phyloP scores from a whole-genome alignment of 495 filamentous ascomycete genomes.

The Talaromyces borbonicus region DNA sequence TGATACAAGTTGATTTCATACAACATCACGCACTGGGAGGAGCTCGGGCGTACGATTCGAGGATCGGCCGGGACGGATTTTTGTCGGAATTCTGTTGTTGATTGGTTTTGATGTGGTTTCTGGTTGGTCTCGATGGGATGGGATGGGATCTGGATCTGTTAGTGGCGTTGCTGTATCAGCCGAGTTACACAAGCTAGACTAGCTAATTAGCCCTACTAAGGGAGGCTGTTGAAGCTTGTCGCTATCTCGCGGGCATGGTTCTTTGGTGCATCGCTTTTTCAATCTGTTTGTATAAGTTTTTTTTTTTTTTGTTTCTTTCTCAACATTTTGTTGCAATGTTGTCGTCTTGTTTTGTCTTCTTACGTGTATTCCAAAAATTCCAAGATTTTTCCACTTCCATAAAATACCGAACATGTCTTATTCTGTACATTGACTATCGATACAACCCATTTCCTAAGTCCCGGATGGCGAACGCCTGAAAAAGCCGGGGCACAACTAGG shows the following conservation, averaged over 20 bases:
- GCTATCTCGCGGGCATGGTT: too few species aligned
- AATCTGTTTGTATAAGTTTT: slow-evolving; percentile 1
- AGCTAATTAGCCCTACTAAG: too few species aligned
- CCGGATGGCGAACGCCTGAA: too few species aligned
- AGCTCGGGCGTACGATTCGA: slow-evolving; percentile 4
- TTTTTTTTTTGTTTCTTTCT: background rate
- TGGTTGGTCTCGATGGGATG: background rate
- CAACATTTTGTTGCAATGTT: background rate
- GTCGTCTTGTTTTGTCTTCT: background rate
- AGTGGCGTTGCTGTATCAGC: background rate
- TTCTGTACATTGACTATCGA: too few species aligned
- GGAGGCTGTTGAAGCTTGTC: too few species aligned
- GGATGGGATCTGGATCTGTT: background rate
- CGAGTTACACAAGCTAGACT: too few species aligned
- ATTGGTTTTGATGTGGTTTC: too few species aligned
- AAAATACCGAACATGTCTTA: too few species aligned
- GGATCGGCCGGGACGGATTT: background rate
- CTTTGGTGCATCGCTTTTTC: background rate
- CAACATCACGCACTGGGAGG: slow-evolving; percentile 6
- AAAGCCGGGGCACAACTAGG: too few species aligned
- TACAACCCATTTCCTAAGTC: too few species aligned
- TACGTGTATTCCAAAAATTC: too few species aligned
- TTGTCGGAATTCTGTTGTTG: background rate
- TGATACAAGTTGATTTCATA: background rate
- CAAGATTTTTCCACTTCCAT: too few species aligned